Base-by-base conservation (phyloP, 2,329 filamentous ascomycete genomes). In the Cladosporium sp. region DNA sequence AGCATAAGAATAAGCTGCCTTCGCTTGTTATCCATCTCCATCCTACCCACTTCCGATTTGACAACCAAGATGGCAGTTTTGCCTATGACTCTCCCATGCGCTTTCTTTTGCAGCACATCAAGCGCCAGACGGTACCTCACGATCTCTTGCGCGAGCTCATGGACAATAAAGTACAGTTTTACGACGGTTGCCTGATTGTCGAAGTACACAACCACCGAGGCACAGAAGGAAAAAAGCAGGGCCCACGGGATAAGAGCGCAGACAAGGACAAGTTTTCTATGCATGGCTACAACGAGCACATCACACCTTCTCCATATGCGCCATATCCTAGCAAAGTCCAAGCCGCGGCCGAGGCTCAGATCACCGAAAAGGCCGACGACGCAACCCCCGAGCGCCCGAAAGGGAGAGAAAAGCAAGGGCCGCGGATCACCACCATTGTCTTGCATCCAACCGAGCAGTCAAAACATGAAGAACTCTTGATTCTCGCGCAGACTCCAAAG, bases 131-230 rank as follows among this genome's bases (percentile, higher is more conserved):
- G 0, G 76, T 98, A 30, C 93, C 93, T 1, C 90, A 96, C 68
- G 90, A 96, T 59, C 82, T 97, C 65, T 72, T 97, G 9, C 82
- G 86, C 41, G 85, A 92, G 58, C 80, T 98, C 49, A 77, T 83
- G 22, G 77, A 82, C 41, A 76, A 77, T 15, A 82, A 83, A 16
- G 85, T 95, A 12, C 77, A 78, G 8, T 97, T 95, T 65, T 98
- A 97, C 66, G 91, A 97, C 67, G 90, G 80, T 27, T 95, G 92
- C 63, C 78, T 98, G 51, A 97, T 98, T 58, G 90, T 98, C 30
- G 85, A 95, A 67, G 75, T 97, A n/a, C 81, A 95, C 61, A 88
- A 97, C 65, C 88, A 95, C 72, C 88, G 86, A 78, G 49, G 62
- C 65, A 38, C 59, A 57, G 46, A 64, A 54, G 55, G 69, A 51